These are phyloP conservation scores for Colletotrichum cordylinicola DNA, from an alignment of 2,329 filamentous ascomycete genomes.

Conservation along the genomic window DNA sequence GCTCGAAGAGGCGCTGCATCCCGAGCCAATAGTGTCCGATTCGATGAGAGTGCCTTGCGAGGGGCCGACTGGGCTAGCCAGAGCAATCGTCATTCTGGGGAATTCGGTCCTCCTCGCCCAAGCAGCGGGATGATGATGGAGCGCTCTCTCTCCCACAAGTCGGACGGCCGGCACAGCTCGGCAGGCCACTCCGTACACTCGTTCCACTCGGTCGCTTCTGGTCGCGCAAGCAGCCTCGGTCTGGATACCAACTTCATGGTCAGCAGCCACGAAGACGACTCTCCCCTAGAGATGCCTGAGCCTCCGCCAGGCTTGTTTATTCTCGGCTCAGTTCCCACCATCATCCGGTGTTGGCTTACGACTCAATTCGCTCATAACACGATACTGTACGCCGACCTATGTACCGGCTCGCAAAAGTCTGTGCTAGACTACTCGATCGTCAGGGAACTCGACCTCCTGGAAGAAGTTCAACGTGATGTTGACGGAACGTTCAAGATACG, in stretches of 20 bases:
- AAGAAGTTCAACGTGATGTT: constrained; percentile 68
- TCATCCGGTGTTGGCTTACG: constrained; percentile 95
- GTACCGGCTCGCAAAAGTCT: constrained; percentile 89
- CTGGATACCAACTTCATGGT: constrained; percentile 74
- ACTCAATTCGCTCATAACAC: constrained; percentile 89
- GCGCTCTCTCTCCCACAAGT: constrained; percentile 91
- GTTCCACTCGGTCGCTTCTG: constrained; percentile 75
- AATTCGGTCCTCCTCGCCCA: constrained; percentile 79
- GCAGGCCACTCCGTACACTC: constrained; percentile 72
- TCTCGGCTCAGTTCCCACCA: constrained; percentile 87
- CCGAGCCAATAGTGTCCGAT: constrained; percentile 94
- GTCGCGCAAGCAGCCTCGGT: constrained; percentile 86
- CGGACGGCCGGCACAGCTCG: constrained; percentile 92
- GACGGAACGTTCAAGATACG: constrained; percentile 74
- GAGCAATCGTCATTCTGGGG: constrained; percentile 80
- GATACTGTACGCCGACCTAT: constrained; percentile 89
- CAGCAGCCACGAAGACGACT: constrained; percentile 67
- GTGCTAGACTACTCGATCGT: constrained; percentile 79
- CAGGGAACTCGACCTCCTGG: constrained; percentile 73
- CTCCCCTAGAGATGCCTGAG: constrained; percentile 73
- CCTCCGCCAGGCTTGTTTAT: constrained; percentile 86
- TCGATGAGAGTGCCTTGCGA: constrained; percentile 94
- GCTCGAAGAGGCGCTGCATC: constrained; percentile 86
- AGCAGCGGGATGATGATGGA: constrained; percentile 89
- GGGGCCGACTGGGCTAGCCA: constrained; percentile 82